Evolutionary conservation across 2,329 filamentous ascomycete species (phyloP).

Genomic region (Fusarium sp.): DNA sequence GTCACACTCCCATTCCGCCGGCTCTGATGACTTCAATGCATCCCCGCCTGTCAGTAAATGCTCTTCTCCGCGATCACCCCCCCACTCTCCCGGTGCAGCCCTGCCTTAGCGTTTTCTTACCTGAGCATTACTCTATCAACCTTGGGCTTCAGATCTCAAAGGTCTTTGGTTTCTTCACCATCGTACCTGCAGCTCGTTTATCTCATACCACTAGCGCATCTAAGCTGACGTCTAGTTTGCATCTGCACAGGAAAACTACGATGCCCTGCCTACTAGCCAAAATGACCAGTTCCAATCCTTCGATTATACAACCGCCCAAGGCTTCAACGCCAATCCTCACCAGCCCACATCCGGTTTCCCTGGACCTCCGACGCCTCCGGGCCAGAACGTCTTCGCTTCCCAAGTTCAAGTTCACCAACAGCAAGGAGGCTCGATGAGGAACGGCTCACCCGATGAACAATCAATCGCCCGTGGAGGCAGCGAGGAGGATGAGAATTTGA

Average conservation of each 20-base stretch:
- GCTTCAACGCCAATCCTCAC: slow-evolving; percentile 54
- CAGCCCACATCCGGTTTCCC: slow-evolving; percentile 52
- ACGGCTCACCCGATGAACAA: slow-evolving; percentile 49
- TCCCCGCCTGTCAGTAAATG: slow-evolving; percentile 64
- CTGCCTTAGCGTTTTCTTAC: slow-evolving; percentile 49
- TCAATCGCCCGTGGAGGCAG: slow-evolving; percentile 55
- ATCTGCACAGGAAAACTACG: slow-evolving; percentile 60
- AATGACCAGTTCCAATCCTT: slow-evolving; percentile 62
- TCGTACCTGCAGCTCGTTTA: slow-evolving; percentile 29
- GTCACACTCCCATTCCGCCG: slow-evolving; percentile 65
- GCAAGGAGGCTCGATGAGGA: slow-evolving; percentile 40
- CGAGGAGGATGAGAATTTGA: slow-evolving; percentile 67
- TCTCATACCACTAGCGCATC: slow-evolving; percentile 19
- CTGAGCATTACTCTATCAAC: slow-evolving; percentile 51
- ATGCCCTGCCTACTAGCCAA: slow-evolving; percentile 54
- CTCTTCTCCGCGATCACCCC: slow-evolving; percentile 43
- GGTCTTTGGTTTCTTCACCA: slow-evolving; percentile 14
- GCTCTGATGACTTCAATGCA: slow-evolving; percentile 66
- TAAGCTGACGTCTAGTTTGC: slow-evolving; percentile 23
- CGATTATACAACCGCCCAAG: slow-evolving; percentile 51
- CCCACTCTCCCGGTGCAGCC: slow-evolving; percentile 44
- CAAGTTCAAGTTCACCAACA: slow-evolving; percentile 42
- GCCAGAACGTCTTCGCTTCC: slow-evolving; percentile 49
- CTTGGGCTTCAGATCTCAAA: slow-evolving; percentile 24
- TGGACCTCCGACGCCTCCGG: slow-evolving; percentile 65